These are phyloP conservation scores for Annulohypoxylon maeteangense DNA, from an alignment of 495 filamentous ascomycete species.

Conservation along the genomic window DNA sequence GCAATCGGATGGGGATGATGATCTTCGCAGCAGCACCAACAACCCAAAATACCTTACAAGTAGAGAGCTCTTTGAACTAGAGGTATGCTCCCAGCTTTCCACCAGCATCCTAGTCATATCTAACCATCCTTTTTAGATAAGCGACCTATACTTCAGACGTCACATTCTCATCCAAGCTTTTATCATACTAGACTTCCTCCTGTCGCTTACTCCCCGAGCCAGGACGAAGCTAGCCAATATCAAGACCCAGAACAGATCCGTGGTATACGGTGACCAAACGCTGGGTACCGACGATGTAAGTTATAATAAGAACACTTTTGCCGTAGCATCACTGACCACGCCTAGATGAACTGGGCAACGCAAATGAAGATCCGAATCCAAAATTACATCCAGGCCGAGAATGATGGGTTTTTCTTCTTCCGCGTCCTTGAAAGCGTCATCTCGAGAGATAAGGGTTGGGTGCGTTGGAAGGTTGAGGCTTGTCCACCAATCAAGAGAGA, in stretches of 20 bases:
- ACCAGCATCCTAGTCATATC: background rate
- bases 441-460: slow-evolving; percentile 96
- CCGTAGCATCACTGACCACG: slow-evolving; percentile 10
- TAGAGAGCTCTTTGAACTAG: slow-evolving; percentile 91
- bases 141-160: slow-evolving; percentile 90
- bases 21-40: slow-evolving; percentile 65
- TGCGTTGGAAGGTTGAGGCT: slow-evolving; percentile 94
- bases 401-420: slow-evolving; percentile 90
- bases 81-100: slow-evolving; percentile 63
- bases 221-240: slow-evolving; percentile 78
- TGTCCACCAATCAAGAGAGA: slow-evolving; percentile 86
- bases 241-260: slow-evolving; percentile 78
- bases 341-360: slow-evolving; percentile 76
- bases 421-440: slow-evolving; percentile 96
- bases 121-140: slow-evolving; percentile 66
- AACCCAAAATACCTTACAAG: slow-evolving; percentile 98
- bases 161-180: slow-evolving; percentile 95
- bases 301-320: slow-evolving; percentile 20
- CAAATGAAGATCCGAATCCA: slow-evolving; percentile 78
- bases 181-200: slow-evolving; percentile 91
- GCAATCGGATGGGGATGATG: slow-evolving; percentile 66
- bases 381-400: slow-evolving; percentile 78
- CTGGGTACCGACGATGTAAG: slow-evolving; percentile 84
- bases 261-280: slow-evolving; percentile 78
- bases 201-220: slow-evolving; percentile 84